Base-by-base conservation (phyloP, 1,284 basidiomycete species). In the Cutaneotrichosporon spelunceum region DNA sequence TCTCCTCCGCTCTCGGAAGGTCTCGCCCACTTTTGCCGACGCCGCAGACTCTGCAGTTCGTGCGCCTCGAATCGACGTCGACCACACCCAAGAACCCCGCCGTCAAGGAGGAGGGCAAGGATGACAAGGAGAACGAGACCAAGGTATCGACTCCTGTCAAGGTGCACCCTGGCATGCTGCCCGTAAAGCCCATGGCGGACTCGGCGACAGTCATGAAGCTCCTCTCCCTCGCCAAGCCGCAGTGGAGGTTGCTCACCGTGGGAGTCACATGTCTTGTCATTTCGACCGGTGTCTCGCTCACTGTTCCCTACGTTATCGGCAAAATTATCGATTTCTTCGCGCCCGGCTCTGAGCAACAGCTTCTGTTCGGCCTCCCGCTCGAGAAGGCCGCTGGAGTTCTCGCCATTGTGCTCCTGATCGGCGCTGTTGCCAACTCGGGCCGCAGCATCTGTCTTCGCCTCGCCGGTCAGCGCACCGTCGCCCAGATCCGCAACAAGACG, bases 311-410 rank as follows among this genome's bases (percentile, higher is more conserved):
- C 69, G 69, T 71, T 9, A 77, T 77, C 56, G 76, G 76, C 53
- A 67, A 74, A 29, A 78, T 78, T 52, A 78, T 78, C 62, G 76
- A 78, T 64, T 76, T 71, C 65, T 78, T 78, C 56, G 70, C 75
- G 1, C 76, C 76, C 27, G 76, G 75, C 8, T 74, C 72, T 9
- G 69, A 74, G 27, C 68, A 68, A n/a, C 71, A 69, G 0, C 59
- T 72, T 30, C 65, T 78, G 4, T 74, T 78, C 53, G 76, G 75
- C 23, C 36, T 78, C 29, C 75, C 75, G 10, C 62, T 78, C n/a
- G 74, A 77, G 58, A 63, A 73, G 24, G 76, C 76, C 10, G 71
- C 74, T 0, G 62, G 55, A 0, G 72, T 69, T 8, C 57, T 77
- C 48, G 71, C 67, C 2, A 63, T 64, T 0, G 60, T 73, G 6